Evolutionary conservation across 106 monocot genomes (phyloP).

Genomic region (Vanilla planifolia): DNA sequence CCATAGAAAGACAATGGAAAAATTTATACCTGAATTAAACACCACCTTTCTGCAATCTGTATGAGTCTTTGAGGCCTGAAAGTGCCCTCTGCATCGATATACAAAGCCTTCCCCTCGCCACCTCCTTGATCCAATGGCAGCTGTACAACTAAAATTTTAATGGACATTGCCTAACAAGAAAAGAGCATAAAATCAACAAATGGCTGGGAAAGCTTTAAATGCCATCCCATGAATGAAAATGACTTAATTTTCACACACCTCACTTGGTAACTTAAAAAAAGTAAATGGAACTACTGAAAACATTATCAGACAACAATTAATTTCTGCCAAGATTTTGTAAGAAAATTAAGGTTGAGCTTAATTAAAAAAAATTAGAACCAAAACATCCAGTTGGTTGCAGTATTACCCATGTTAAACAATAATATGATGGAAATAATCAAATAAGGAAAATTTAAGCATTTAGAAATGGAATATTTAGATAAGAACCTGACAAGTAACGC

Average conservation of each 20-base stretch:
- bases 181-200: too few relatives aligned
- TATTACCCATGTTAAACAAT: neutral
- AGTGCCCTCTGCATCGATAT: constrained; percentile 97
- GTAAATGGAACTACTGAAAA: too few relatives aligned
- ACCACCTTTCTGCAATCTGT: constrained; percentile 92
- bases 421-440: neutral
- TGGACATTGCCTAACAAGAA: too few relatives aligned
- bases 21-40: neutral
- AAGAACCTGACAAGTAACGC: constrained; percentile 93
- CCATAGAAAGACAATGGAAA: neutral
- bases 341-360: too few relatives aligned
- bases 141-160: constrained; percentile 17
- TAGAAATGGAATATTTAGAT: neutral
- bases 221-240: too few relatives aligned
- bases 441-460: neutral
- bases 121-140: constrained; percentile 98
- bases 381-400: neutral
- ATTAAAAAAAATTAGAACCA: neutral
- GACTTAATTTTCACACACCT: too few relatives aligned
- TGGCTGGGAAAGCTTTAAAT: too few relatives aligned
- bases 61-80: constrained; percentile 95
- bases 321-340: too few relatives aligned
- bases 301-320: too few relatives aligned
- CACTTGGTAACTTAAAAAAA: too few relatives aligned
- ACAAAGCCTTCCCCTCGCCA: constrained; percentile 94